phyloP scores from a whole-genome alignment of 768 basidiomycete genomes.

The Trametes maxima region DNA sequence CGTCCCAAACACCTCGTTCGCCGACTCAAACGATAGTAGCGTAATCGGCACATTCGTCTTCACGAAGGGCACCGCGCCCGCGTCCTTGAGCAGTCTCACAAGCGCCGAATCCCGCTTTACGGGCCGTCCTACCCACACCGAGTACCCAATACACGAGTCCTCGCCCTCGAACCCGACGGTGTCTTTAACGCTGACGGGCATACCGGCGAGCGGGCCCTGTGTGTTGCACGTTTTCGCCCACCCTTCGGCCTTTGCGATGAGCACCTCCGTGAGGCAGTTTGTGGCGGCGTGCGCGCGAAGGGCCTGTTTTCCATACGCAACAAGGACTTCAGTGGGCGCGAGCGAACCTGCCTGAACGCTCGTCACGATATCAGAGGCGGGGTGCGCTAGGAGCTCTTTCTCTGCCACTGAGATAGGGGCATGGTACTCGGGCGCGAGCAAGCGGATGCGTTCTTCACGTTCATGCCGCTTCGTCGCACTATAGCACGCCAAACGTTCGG shows the following conservation, averaged over 20 bases:
- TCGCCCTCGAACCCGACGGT: conserved; percentile 46
- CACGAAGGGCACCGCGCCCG: conserved; percentile 45
- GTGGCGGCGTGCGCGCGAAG: conserved; percentile 47
- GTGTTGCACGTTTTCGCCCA: conserved; percentile 30
- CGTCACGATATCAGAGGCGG: conserved; percentile 27
- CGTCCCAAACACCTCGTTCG: conserved; percentile 49
- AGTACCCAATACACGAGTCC: conserved; percentile 54
- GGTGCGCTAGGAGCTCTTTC: conserved; percentile 25
- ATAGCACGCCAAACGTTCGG: neutral
- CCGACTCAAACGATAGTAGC: conserved; percentile 42
- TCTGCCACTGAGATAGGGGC: conserved; percentile 24
- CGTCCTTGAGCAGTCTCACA: conserved; percentile 42
- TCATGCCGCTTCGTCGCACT: conserved; percentile 31
- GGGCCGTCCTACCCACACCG: conserved; percentile 42
- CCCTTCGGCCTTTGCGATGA: conserved; percentile 27
- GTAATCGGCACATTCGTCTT: conserved; percentile 50
- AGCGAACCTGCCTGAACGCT: conserved; percentile 28
- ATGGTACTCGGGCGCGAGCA: conserved; percentile 27
- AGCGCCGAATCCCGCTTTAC: conserved; percentile 40
- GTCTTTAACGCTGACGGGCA: conserved; percentile 56
- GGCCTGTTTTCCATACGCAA: conserved; percentile 41
- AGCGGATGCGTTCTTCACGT: conserved; percentile 29
- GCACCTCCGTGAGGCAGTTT: conserved; percentile 50
- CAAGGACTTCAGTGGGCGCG: conserved; percentile 27
- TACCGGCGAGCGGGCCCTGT: conserved; percentile 43